Percentiles rank a stretch among this genome's conserved stretches.
Conservation (phyloP, 2,329 filamentous ascomycete genomes). For the Anisogramma anomala region DNA sequence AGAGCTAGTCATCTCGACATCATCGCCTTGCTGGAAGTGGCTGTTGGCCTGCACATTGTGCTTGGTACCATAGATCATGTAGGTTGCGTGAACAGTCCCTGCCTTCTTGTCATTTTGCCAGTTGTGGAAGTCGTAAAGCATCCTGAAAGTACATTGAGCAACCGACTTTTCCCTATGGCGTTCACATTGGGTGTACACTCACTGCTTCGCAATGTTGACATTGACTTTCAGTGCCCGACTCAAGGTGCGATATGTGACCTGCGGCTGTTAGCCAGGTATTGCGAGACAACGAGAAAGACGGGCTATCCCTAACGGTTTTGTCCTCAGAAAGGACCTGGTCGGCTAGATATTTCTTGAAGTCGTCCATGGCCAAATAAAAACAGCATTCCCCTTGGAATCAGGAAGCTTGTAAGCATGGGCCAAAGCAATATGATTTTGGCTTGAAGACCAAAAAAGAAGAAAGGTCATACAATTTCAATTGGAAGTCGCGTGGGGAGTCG, state of each 20-base stretch:
- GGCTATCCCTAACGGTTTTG: constrained; percentile 49
- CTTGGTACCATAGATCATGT: constrained; percentile 66
- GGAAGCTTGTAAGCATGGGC: background rate
- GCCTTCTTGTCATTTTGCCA: constrained; percentile 65
- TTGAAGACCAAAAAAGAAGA: too few species aligned
- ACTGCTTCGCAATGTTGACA: constrained; percentile 84
- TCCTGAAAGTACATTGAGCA: constrained; percentile 37
- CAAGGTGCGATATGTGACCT: constrained; percentile 81
- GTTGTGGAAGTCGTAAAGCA: constrained; percentile 76
- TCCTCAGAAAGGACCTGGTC: constrained; percentile 66
- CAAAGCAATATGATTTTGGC: background rate
- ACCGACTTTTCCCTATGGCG: background rate
- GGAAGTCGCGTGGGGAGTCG: too few species aligned
- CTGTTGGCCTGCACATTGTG: constrained; percentile 23
- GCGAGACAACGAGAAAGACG: constrained; percentile 9
- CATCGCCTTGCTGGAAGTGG: constrained; percentile 37
- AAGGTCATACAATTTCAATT: too few species aligned
- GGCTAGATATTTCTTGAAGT: constrained; percentile 62
- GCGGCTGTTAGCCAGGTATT: constrained; percentile 8
- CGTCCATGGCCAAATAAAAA: constrained; percentile 32
- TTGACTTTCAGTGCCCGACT: constrained; percentile 76
- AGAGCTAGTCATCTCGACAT: constrained; percentile 60
- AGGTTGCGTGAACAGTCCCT: constrained; percentile 78
- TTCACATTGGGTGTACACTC: constrained; percentile 21
- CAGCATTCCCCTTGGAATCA: background rate